Percentiles rank a stretch among this genome's conserved stretches.
Evolutionary conservation across 306 rosid species (phyloP).

Genomic region (Begonia masoniana): DNA sequence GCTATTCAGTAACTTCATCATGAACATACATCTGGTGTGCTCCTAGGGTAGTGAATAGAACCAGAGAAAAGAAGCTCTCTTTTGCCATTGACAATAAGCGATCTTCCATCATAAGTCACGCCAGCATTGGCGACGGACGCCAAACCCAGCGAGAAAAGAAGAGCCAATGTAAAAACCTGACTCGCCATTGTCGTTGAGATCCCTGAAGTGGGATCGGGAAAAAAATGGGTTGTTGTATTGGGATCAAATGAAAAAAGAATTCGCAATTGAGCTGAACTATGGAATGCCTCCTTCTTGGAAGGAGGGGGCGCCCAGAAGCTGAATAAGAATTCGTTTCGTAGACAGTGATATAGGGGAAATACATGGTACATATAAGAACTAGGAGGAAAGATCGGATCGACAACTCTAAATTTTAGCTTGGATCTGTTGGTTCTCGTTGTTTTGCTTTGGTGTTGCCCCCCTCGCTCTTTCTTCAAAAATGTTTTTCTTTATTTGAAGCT

Average conservation of each 20-base stretch:
- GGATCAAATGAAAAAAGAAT: too few relatives aligned
- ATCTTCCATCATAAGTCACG: conserved; percentile 57
- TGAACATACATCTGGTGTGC: conserved; percentile 46
- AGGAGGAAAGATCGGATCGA: conserved; percentile 9
- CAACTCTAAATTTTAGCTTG: background rate
- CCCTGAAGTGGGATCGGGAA: too few relatives aligned
- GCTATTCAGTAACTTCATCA: too few relatives aligned
- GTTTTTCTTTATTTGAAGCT: too few relatives aligned
- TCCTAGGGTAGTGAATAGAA: conserved; percentile 75
- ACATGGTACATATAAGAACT: background rate
- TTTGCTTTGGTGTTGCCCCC: background rate
- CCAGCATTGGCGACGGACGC: conserved; percentile 12
- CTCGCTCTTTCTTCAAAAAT: background rate
- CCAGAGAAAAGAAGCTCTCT: conserved; percentile 67
- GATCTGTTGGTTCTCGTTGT: conserved; percentile 6
- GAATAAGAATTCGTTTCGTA: too few relatives aligned
- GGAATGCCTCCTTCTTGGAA: too few relatives aligned
- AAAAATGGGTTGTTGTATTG: too few relatives aligned
- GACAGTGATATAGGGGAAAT: too few relatives aligned
- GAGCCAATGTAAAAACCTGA: conserved; percentile 2
- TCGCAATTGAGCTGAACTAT: too few relatives aligned
- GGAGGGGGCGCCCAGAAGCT: too few relatives aligned
- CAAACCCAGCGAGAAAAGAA: conserved; percentile 14
- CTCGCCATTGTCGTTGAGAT: background rate
- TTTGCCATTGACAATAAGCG: conserved; percentile 48